phyloP scores from a whole-genome alignment of 805 yeast genomes.

The Grigorovia transvaalensis region DNA sequence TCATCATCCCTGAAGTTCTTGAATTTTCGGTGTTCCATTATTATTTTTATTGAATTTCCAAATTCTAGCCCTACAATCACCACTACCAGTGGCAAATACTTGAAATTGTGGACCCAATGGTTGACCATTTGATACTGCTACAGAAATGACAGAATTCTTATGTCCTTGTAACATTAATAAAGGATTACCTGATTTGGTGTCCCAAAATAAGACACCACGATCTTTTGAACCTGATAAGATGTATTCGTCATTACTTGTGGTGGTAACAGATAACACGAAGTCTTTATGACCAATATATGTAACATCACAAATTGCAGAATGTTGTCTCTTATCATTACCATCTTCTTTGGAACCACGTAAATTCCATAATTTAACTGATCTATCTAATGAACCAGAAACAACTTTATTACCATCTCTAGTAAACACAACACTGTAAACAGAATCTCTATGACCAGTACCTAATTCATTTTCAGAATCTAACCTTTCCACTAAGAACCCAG shows the following conservation, averaged over 20 bases:
- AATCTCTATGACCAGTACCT: constrained; percentile 92
- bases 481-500: constrained; percentile 86
- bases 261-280: constrained; percentile 87
- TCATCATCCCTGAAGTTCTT: background rate
- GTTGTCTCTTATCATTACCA: constrained; percentile 25
- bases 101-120: constrained; percentile 49
- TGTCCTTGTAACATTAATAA: constrained; percentile 94
- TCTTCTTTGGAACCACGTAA: constrained; percentile 37
- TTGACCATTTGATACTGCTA: constrained; percentile 79
- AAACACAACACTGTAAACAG: constrained; percentile 91
- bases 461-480: constrained; percentile 79
- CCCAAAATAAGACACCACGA: constrained; percentile 97
- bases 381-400: constrained; percentile 89
- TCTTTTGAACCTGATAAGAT: constrained; percentile 92
- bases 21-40: background rate
- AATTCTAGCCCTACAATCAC: constrained; percentile 94
- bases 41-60: constrained; percentile 61
- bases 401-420: constrained; percentile 86
- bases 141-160: constrained; percentile 89
- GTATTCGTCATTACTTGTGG: constrained; percentile 87
- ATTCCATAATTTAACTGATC: constrained; percentile 94
- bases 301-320: constrained; percentile 61
- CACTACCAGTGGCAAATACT: constrained; percentile 93
- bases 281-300: constrained; percentile 95
- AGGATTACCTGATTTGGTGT: constrained; percentile 82